Base-by-base conservation (phyloP, 2,329 filamentous ascomycete genomes). In the Cladosporium sp. region DNA sequence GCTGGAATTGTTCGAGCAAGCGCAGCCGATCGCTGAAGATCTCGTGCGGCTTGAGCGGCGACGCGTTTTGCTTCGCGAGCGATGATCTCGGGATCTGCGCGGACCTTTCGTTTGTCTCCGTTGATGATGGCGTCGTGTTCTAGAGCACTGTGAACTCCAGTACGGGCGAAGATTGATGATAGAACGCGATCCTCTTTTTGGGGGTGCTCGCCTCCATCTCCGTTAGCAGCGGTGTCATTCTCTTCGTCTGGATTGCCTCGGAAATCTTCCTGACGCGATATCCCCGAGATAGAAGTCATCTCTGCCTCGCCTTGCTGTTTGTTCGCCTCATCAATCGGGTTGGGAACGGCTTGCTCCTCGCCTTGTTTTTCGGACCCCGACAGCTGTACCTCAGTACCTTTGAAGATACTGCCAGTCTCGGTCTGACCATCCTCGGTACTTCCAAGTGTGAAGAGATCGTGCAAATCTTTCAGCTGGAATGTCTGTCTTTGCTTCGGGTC, bases 71-170 rank as follows among this genome's bases (percentile, higher is more conserved):
- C 92, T 69, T 96, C 90, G 8, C 83, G 80, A 57, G 88, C 84
- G 41, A 96, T 82, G 57, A 95, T 85, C 19, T 79, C 79, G 4
- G 83, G 83, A 61, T 95, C 88, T 0, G 89, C 86, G 54, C 82
- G 78, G 15, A 88, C 73, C 15, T 57, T 54, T 30, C 82, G 82
- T 45, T 81, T 80, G 58, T 83, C 85, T 33, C 86, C 86, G 57
- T 85, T 87, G 48, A 97, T 80, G 60, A 97, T 95, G 47, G 89
- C 81, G 57, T 97, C 93, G 64, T 98, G 93, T 60, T 96, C 88
- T 38, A 96, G 80, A 0, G 91, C 88, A n/a, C 86, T 90, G 61
- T 95, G 90, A 1, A 97, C 86, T 2, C 85, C 86, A 0, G 88
- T 86, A 35, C 84, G 83, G 1, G 90, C 85, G 64, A 97, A 95